Percentiles rank a stretch among this genome's conserved stretches.
phyloP scores from a whole-genome alignment of 2,329 filamentous ascomycete species.

The Fonsecaea pedrosoi region DNA sequence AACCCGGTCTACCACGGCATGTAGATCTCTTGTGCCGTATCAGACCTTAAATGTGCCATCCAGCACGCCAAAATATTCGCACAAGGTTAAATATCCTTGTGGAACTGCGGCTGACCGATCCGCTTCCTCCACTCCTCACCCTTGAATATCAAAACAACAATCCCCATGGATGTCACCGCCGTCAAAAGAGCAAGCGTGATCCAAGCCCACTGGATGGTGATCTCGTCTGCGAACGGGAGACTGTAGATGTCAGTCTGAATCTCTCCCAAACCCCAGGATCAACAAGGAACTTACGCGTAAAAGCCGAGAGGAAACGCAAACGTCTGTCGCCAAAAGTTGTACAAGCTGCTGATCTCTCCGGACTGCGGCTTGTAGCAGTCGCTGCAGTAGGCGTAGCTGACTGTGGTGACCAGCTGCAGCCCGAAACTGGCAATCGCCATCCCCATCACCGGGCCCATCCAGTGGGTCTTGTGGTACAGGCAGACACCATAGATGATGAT shows the following conservation, averaged over 20 bases:
- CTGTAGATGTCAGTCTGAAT: conserved; percentile 4
- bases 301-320: neutral
- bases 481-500: conserved; percentile 19
- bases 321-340: conserved; percentile 6
- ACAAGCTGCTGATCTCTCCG: conserved; percentile 8
- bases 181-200: conserved; percentile 9
- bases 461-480: conserved; percentile 13
- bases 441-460: conserved; percentile 14
- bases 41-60: neutral
- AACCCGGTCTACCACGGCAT: too few species aligned
- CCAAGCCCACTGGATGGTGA: conserved; percentile 17
- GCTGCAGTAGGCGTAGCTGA: conserved; percentile 16
- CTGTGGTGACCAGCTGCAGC: conserved; percentile 12
- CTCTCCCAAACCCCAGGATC: neutral
- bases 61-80: neutral
- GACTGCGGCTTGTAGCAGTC: conserved; percentile 24
- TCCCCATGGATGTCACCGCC: conserved; percentile 1
- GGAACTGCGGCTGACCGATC: conserved; percentile 10
- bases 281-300: neutral
- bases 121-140: conserved; percentile 14
- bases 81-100: conserved; percentile 1
- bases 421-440: conserved; percentile 17
- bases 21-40: neutral
- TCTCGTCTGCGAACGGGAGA: conserved; percentile 9
- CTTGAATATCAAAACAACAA: conserved; percentile 9